phyloP scores from a whole-genome alignment of 1,139 yeast species.

The Pichia cactophila region DNA sequence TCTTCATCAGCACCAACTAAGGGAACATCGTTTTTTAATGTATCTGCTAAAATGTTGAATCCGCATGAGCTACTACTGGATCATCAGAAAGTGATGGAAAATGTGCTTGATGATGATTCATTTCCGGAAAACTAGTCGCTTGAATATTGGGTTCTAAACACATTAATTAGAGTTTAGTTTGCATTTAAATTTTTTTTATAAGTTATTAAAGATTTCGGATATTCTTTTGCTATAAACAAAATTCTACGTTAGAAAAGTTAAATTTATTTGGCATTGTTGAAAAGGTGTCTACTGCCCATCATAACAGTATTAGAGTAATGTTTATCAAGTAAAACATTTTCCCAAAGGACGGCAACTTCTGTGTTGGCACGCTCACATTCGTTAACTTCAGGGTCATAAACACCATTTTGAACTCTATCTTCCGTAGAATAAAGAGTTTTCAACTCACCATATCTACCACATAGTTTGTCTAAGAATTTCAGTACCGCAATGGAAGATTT shows the following conservation, averaged over 20 bases:
- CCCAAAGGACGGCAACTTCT: conserved; percentile 89
- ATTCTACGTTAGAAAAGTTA: background rate
- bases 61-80: conserved; percentile 32
- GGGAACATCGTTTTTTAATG: conserved; percentile 15
- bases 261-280: conserved; percentile 25
- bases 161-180: background rate
- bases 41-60: background rate
- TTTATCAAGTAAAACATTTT: conserved; percentile 63
- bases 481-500: conserved; percentile 73
- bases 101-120: background rate
- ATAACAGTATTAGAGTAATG: conserved; percentile 81
- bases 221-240: background rate
- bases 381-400: conserved; percentile 56
- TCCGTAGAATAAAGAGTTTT: conserved; percentile 79
- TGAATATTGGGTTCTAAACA: background rate
- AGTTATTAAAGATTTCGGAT: background rate
- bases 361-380: conserved; percentile 74
- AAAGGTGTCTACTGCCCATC: conserved; percentile 39
- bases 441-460: conserved; percentile 60
- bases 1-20: conserved; percentile 39
- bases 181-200: background rate
- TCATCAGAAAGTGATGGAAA: background rate
- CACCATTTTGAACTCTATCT: conserved; percentile 76
- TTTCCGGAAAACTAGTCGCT: background rate
- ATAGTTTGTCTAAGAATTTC: conserved; percentile 69